phyloP scores from a whole-genome alignment of 2,329 filamentous ascomycete genomes.

The Colletotrichum lupini region DNA sequence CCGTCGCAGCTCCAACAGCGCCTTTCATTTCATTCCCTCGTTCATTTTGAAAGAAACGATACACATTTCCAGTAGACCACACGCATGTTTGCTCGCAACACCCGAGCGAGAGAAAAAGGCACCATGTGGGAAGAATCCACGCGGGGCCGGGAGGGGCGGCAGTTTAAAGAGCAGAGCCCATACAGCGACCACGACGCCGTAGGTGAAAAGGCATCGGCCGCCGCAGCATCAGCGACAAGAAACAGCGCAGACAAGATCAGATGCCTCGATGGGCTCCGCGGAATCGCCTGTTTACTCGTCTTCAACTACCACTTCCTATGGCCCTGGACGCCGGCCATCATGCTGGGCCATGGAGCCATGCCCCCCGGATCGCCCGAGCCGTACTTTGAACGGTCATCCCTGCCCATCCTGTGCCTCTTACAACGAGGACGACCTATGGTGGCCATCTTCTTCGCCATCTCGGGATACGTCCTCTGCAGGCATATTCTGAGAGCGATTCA shows the following conservation, averaged over 20 bases:
- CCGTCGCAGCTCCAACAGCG: background rate
- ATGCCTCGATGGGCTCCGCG: slow-evolving; percentile 53
- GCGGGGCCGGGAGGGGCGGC: background rate
- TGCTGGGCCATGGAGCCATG: slow-evolving; percentile 52
- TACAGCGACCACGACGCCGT: slow-evolving; percentile 27
- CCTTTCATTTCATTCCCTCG: background rate
- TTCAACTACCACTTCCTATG: slow-evolving; percentile 57
- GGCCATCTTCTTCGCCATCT: slow-evolving; percentile 56
- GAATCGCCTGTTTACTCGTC: slow-evolving; percentile 53
- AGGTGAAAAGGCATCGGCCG: slow-evolving; percentile 11
- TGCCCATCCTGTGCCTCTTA: slow-evolving; percentile 53
- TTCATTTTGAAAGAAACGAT: background rate
- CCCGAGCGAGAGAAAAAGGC: background rate
- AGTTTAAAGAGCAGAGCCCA: slow-evolving; percentile 5
- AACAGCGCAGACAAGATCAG: slow-evolving; percentile 47
- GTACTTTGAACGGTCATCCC: slow-evolving; percentile 44
- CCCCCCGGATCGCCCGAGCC: slow-evolving; percentile 49
- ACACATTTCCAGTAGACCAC: background rate
- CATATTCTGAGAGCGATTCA: slow-evolving; percentile 51
- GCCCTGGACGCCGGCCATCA: slow-evolving; percentile 52
- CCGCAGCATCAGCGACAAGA: slow-evolving; percentile 9
- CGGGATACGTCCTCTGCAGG: slow-evolving; percentile 53
- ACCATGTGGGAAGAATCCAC: slow-evolving; percentile 8
- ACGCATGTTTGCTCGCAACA: slow-evolving; percentile 5
- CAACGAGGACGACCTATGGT: slow-evolving; percentile 55